Conservation (phyloP, 805 yeast genomes). For the Candida dajiaensis region DNA sequence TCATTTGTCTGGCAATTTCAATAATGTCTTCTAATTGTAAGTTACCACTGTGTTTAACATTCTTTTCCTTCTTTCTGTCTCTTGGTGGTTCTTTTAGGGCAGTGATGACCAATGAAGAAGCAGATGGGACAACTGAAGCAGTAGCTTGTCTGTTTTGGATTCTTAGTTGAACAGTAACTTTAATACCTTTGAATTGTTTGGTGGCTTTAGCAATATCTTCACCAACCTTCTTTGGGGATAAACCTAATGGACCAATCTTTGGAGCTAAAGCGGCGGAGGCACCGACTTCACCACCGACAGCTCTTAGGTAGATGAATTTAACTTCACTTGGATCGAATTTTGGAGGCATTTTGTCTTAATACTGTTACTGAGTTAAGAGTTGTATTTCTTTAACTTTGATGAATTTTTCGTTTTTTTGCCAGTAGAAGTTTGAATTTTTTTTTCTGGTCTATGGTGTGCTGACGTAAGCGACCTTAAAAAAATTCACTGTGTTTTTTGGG, state of each 20-base stretch:
- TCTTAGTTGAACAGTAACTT: slow-evolving; percentile 97
- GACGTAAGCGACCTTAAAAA: neutral
- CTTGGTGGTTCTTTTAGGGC: slow-evolving; percentile 99
- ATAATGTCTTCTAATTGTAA: slow-evolving; percentile 92
- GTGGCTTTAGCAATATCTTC: slow-evolving; percentile 99
- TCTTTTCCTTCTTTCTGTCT: slow-evolving; percentile 99
- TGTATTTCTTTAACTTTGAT: neutral
- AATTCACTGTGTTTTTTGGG: neutral
- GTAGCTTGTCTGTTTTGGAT: slow-evolving; percentile 99
- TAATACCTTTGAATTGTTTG: slow-evolving; percentile 97
- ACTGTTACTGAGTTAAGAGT: neutral
- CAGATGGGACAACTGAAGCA: slow-evolving; percentile 98
- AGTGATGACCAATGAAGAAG: slow-evolving; percentile 97
- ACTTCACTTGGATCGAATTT: slow-evolving; percentile 98
- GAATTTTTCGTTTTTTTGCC: neutral
- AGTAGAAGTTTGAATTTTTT: neutral
- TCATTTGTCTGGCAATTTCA: slow-evolving; percentile 97
- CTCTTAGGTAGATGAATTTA: slow-evolving; percentile 97
- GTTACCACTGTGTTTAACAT: slow-evolving; percentile 99
- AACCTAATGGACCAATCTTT: slow-evolving; percentile 99
- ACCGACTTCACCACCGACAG: slow-evolving; percentile 99
- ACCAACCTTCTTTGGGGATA: slow-evolving; percentile 99
- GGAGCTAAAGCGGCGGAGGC: slow-evolving; percentile 99
- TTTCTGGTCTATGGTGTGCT: neutral
- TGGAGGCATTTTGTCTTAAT: slow-evolving; percentile 72